Percentiles rank a stretch among this genome's conserved stretches.
Conservation (phyloP, 352 stramenopile species). For the Globisporangium cylindrosporum region DNA sequence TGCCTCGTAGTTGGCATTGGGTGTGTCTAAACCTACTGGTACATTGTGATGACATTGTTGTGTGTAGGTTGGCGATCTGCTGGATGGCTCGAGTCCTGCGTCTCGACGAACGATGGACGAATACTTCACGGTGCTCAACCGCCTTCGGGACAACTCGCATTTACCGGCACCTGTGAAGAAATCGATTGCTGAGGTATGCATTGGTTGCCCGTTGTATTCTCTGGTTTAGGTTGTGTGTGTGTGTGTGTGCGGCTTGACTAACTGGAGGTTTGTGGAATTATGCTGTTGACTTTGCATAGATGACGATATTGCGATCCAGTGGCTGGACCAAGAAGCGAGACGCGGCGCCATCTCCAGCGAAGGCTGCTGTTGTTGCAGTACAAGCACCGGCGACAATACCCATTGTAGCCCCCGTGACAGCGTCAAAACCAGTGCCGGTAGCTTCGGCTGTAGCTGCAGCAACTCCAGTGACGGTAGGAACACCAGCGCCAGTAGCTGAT, state of each 20-base stretch:
- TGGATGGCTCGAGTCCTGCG: slow-evolving; percentile 79
- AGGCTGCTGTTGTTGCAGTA: background rate
- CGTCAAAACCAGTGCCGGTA: background rate
- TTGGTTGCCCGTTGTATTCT: background rate
- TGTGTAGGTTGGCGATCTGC: slow-evolving; percentile 65
- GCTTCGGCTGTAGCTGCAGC: background rate
- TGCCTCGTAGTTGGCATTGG: background rate
- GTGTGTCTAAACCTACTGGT: background rate
- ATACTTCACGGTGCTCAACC: slow-evolving; percentile 70
- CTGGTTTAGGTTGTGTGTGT: background rate
- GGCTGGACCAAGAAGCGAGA: slow-evolving; percentile 68
- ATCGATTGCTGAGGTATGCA: slow-evolving; percentile 50
- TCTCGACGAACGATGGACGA: slow-evolving; percentile 82
- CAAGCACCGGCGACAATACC: background rate
- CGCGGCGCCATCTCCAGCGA: slow-evolving; percentile 6
- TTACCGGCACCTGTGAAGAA: slow-evolving; percentile 35
- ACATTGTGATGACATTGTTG: background rate
- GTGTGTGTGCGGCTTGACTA: background rate
- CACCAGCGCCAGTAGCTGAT: background rate
- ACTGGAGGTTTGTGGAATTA: background rate
- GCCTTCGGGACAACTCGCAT: slow-evolving; percentile 40
- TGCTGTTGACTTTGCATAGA: slow-evolving; percentile 21
- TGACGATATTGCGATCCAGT: slow-evolving; percentile 36
- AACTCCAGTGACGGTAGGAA: background rate
- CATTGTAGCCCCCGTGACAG: background rate